These are phyloP conservation scores for Cardamine resedifolia DNA, from an alignment of 345 rosid species.

Conservation along the genomic window DNA sequence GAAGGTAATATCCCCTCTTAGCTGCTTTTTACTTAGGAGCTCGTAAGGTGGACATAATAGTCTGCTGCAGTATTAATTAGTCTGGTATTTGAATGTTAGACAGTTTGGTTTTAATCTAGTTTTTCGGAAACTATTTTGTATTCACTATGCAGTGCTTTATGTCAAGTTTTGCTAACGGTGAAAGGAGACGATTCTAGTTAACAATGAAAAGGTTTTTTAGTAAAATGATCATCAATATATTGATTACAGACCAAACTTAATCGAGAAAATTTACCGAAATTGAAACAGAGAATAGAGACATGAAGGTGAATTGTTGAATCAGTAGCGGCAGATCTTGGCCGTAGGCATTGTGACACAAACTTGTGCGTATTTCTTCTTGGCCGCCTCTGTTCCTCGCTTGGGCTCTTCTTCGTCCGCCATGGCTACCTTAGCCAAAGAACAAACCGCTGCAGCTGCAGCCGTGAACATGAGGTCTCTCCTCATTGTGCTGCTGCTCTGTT, in stretches of 20 bases:
- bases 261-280: slow-evolving; percentile 28
- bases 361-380: slow-evolving; percentile 69
- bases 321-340: slow-evolving; percentile 59
- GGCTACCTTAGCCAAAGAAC: slow-evolving; percentile 50
- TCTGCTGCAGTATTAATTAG: neutral
- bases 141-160: neutral
- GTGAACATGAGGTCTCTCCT: slow-evolving; percentile 70
- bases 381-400: slow-evolving; percentile 54
- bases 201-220: neutral
- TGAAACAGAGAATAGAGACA: slow-evolving; percentile 23
- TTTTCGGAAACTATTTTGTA: neutral
- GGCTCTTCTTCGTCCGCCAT: slow-evolving; percentile 64
- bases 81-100: neutral
- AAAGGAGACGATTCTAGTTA: neutral
- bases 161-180: neutral
- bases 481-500: slow-evolving; percentile 38
- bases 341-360: slow-evolving; percentile 76
- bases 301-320: slow-evolving; percentile 31
- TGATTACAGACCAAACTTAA: slow-evolving; percentile 33
- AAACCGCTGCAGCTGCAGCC: slow-evolving; percentile 51
- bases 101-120: neutral
- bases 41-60: neutral
- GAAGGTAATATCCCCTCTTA: neutral
- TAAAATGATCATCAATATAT: slow-evolving; percentile 17
- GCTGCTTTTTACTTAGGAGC: too few species aligned